Evolutionary conservation across 352 stramenopile species (phyloP).

Genomic region (Pythium dissimile): DNA sequence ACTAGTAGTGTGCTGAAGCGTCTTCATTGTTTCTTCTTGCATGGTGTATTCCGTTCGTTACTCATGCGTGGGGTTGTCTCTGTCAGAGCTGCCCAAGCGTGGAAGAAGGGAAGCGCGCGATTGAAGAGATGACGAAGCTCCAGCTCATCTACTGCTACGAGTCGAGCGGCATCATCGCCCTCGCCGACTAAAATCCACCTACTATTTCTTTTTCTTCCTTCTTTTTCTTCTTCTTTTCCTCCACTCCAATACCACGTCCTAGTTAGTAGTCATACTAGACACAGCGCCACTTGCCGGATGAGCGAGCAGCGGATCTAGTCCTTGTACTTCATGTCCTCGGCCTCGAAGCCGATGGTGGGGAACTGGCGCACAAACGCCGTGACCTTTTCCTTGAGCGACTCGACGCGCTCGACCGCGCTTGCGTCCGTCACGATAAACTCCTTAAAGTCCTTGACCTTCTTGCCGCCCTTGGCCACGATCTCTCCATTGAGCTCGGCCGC

Average conservation of each 20-base stretch:
- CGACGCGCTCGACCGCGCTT: constrained; percentile 38
- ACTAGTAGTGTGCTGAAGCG: not conserved
- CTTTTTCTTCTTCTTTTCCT: not conserved
- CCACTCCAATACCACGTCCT: no score
- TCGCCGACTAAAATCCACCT: constrained; percentile 42
- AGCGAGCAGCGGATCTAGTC: no score
- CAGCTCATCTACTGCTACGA: constrained; percentile 82
- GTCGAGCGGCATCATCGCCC: constrained; percentile 66
- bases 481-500: constrained; percentile 61
- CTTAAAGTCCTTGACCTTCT: constrained; percentile 38
- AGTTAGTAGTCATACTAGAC: no score
- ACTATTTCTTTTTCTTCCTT: not conserved
- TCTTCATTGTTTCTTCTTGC: not conserved
- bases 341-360: constrained; percentile 95
- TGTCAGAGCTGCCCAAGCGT: constrained; percentile 66
- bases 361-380: constrained; percentile 94
- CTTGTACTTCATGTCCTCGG: constrained; percentile 91
- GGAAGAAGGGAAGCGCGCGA: constrained; percentile 65
- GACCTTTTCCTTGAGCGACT: constrained; percentile 83
- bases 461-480: constrained; percentile 66
- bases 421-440: constrained; percentile 26
- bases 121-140: constrained; percentile 76
- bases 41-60: constrained; percentile 17
- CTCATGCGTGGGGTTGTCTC: constrained; percentile 12
- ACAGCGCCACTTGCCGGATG: no score